Conservation (phyloP, 2,329 filamentous ascomycete species). For the Colletotrichum simmondsii region DNA sequence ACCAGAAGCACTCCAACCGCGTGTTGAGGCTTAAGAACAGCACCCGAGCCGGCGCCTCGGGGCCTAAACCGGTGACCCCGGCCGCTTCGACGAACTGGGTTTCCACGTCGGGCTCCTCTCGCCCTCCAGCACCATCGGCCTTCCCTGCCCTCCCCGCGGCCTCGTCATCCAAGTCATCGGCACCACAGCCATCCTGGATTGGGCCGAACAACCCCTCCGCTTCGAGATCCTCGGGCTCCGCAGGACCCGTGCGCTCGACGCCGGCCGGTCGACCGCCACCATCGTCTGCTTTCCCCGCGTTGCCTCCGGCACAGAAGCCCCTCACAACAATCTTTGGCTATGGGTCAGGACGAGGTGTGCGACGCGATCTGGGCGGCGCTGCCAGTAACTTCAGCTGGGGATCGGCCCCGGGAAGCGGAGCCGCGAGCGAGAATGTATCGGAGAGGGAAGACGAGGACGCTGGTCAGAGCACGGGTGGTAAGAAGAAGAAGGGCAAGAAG, state of each 20-base stretch:
- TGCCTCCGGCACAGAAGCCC: constrained; percentile 81
- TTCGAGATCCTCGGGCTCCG: constrained; percentile 6
- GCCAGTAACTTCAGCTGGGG: constrained; percentile 68
- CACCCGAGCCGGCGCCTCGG: constrained; percentile 54
- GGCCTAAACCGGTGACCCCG: constrained; percentile 36
- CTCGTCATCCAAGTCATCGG: constrained; percentile 35
- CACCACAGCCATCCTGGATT: constrained; percentile 45
- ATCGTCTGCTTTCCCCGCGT: constrained; percentile 81
- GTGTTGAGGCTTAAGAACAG: constrained; percentile 71
- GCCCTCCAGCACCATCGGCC: constrained; percentile 45
- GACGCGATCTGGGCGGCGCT: constrained; percentile 61
- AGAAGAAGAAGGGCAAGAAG: constrained; percentile 70
- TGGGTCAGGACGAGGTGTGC: constrained; percentile 62
- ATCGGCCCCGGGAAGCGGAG: constrained; percentile 39
- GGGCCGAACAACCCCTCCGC: constrained; percentile 35
- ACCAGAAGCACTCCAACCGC: constrained; percentile 62
- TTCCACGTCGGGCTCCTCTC: constrained; percentile 31
- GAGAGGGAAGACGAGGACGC: constrained; percentile 42
- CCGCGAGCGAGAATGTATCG: constrained; percentile 38
- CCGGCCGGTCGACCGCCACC: constrained; percentile 34
- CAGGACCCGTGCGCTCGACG: background rate
- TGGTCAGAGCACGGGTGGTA: constrained; percentile 42
- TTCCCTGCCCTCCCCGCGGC: constrained; percentile 56
- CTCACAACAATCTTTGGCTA: constrained; percentile 72
- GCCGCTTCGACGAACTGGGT: constrained; percentile 38